A percentile compares a stretch with the other conserved stretches of the same genome.
phyloP scores from a whole-genome alignment of 306 rosid species.

The Dicorynia guianensis region DNA sequence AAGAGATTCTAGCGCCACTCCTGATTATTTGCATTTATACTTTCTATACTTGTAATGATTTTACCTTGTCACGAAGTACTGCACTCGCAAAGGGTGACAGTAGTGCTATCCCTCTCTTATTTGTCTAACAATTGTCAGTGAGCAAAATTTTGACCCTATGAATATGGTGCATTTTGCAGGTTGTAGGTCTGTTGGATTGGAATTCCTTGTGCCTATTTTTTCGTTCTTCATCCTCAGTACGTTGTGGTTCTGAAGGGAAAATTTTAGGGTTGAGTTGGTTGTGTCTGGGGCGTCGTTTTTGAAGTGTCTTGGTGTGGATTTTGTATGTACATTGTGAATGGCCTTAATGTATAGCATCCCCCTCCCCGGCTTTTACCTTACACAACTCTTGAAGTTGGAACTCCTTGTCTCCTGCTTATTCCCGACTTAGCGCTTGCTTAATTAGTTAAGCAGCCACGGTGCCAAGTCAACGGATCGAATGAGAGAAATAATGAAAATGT shows the following conservation, averaged over 20 bases:
- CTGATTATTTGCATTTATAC: neutral
- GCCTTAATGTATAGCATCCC: constrained; percentile 63
- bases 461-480: constrained; percentile 32
- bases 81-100: neutral
- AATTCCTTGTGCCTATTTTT: constrained; percentile 66
- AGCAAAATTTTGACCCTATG: constrained; percentile 35
- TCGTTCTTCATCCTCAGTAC: constrained; percentile 72
- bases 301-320: constrained; percentile 50
- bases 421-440: constrained; percentile 40
- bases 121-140: neutral
- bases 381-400: no score
- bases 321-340: constrained; percentile 58
- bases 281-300: constrained; percentile 50
- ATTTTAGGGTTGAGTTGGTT: constrained; percentile 54
- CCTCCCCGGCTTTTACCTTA: neutral
- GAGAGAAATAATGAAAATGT: no score
- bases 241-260: constrained; percentile 56
- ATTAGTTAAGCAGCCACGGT: constrained; percentile 41
- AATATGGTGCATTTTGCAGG: constrained; percentile 68
- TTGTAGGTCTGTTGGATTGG: constrained; percentile 58
- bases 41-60: neutral
- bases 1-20: neutral
- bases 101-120: neutral
- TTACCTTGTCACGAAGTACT: constrained; percentile 5
- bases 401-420: constrained; percentile 6